phyloP scores from a whole-genome alignment of 306 rosid genomes.

The Parietaria judaica region DNA sequence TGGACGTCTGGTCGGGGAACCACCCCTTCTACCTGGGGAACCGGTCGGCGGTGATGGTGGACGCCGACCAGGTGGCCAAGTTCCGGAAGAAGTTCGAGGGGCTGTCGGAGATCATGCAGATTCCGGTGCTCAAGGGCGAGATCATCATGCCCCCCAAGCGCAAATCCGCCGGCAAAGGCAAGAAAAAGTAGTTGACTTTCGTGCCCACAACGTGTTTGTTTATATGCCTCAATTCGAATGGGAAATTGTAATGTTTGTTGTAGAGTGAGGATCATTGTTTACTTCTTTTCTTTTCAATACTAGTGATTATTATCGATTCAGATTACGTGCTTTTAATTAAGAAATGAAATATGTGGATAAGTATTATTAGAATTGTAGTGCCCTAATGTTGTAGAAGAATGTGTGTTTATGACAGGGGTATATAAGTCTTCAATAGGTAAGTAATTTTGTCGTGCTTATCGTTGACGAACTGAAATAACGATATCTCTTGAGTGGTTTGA shows the following conservation, averaged over 20 bases:
- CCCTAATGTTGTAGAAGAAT: too few species aligned
- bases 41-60: slow-evolving; percentile 45
- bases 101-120: slow-evolving; percentile 50
- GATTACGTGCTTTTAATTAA: too few species aligned
- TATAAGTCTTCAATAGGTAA: too few species aligned
- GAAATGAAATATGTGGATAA: too few species aligned
- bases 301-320: too few species aligned
- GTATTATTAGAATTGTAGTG: too few species aligned
- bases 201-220: slow-evolving; percentile 12
- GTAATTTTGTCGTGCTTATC: background rate
- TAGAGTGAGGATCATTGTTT: background rate
- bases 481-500: background rate
- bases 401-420: too few species aligned
- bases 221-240: slow-evolving; percentile 1
- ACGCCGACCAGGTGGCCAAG: slow-evolving; percentile 87
- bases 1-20: slow-evolving; percentile 96
- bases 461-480: background rate
- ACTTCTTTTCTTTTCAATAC: too few species aligned
- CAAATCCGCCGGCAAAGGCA: slow-evolving; percentile 52
- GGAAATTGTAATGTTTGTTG: background rate
- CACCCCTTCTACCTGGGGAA: slow-evolving; percentile 87
- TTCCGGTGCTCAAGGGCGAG: slow-evolving; percentile 84
- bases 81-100: slow-evolving; percentile 83
- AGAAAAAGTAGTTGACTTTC: slow-evolving; percentile 47
- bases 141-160: slow-evolving; percentile 60